Conservation (phyloP, 2,329 filamentous ascomycete genomes). For the Paraconiothyrium sp. region DNA sequence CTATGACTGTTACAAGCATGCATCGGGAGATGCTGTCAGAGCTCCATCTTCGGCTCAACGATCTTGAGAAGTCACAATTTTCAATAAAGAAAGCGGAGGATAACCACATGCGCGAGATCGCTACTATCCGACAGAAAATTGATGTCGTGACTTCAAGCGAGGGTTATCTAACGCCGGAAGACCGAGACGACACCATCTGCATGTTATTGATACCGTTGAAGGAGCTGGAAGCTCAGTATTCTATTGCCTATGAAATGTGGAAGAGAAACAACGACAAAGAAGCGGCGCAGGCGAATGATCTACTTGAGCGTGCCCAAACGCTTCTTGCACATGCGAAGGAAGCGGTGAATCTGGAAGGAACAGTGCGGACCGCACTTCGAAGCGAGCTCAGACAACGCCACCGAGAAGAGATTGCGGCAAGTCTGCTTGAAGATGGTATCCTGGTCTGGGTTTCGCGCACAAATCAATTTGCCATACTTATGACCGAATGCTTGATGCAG, state of each 20-base stretch:
- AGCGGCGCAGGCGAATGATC: not conserved
- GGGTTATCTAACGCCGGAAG: not conserved
- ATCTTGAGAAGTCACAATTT: not conserved
- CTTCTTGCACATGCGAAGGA: not conserved
- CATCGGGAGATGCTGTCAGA: not conserved
- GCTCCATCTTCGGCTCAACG: not conserved
- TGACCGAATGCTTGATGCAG: conserved; percentile 2
- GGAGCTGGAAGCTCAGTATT: not conserved
- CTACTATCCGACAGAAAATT: not conserved
- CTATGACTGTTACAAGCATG: not conserved
- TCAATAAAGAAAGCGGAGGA: not conserved
- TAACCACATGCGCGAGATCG: not conserved
- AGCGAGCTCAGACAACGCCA: not conserved
- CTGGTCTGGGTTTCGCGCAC: not conserved
- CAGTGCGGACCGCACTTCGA: not conserved
- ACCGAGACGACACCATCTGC: not conserved
- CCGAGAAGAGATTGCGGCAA: not conserved
- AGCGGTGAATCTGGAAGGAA: not conserved
- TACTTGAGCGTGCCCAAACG: not conserved
- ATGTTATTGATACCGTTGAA: not conserved
- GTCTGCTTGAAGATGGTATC: not conserved
- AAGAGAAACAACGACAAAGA: not conserved
- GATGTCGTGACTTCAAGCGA: not conserved
- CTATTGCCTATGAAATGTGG: no score
- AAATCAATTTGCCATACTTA: conserved; percentile 1